Conservation (phyloP, 2,329 filamentous ascomycete genomes). For the Exophiala sp. region DNA sequence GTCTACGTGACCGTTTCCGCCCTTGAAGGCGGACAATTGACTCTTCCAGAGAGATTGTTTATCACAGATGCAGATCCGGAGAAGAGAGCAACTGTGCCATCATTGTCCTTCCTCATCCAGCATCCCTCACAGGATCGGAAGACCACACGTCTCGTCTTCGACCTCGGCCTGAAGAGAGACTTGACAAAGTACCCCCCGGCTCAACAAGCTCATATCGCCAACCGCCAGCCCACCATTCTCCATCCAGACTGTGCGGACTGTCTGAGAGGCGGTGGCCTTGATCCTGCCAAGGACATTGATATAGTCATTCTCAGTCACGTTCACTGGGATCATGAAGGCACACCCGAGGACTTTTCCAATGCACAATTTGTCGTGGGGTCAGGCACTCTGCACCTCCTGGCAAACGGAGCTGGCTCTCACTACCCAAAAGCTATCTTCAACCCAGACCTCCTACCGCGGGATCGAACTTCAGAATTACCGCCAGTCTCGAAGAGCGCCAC, state of each 20-base stretch:
- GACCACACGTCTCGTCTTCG: slow-evolving; percentile 46
- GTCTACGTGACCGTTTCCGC: slow-evolving; percentile 36
- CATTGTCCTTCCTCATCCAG: slow-evolving; percentile 51
- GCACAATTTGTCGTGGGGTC: slow-evolving; percentile 52
- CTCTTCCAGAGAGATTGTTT: slow-evolving; percentile 47
- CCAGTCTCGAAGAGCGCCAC: slow-evolving; percentile 27
- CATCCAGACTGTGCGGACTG: slow-evolving; percentile 32
- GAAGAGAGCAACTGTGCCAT: slow-evolving; percentile 50
- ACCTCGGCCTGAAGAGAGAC: slow-evolving; percentile 51
- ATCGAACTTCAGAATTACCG: slow-evolving; percentile 40
- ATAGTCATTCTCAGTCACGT: slow-evolving; percentile 42
- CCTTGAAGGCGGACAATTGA: slow-evolving; percentile 43
- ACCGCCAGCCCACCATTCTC: slow-evolving; percentile 28
- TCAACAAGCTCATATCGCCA: slow-evolving; percentile 37
- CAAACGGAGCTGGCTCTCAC: slow-evolving; percentile 33
- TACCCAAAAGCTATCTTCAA: slow-evolving; percentile 31
- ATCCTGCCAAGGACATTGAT: slow-evolving; percentile 37
- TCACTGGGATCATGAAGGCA: slow-evolving; percentile 41
- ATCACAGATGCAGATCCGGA: slow-evolving; percentile 43
- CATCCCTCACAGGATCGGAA: slow-evolving; percentile 37
- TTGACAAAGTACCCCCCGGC: slow-evolving; percentile 42
- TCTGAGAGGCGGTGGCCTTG: slow-evolving; percentile 36
- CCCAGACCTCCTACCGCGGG: slow-evolving; percentile 31
- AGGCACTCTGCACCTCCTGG: slow-evolving; percentile 42
- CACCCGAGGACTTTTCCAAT: slow-evolving; percentile 49